Percentiles rank a stretch among this genome's conserved stretches.
phyloP scores from a whole-genome alignment of 2,329 filamentous ascomycete genomes.

The Ophiostoma quercus region DNA sequence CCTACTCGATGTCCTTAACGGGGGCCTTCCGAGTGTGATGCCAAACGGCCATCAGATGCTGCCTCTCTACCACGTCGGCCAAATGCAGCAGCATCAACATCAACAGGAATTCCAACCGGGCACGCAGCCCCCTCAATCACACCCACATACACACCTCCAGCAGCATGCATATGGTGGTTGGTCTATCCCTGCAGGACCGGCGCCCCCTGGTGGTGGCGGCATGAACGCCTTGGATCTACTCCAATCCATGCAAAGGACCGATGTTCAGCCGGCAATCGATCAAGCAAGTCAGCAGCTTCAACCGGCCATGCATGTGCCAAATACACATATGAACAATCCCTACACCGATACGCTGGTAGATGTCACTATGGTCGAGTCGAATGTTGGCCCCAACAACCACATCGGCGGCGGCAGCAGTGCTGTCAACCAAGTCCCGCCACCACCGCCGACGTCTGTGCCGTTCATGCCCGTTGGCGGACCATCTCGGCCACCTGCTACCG shows the following conservation, averaged over 20 bases:
- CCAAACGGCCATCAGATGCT: neutral
- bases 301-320: neutral
- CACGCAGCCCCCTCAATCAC: neutral
- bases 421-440: neutral
- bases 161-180: no score
- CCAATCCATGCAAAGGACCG: neutral
- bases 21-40: neutral
- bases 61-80: neutral
- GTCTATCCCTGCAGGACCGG: no score
- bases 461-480: neutral
- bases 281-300: neutral
- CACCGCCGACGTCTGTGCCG: neutral
- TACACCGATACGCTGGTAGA: slow-evolving; percentile 10
- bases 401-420: neutral
- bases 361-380: neutral
- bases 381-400: neutral
- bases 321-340: neutral
- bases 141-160: neutral
- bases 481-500: neutral
- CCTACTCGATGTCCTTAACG: neutral
- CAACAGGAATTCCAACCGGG: neutral
- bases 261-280: neutral
- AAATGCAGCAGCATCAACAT: neutral
- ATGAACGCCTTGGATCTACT: neutral
- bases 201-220: neutral